These are phyloP conservation scores for Vigna mungo DNA, from an alignment of 306 rosid species.

Conservation along the genomic window DNA sequence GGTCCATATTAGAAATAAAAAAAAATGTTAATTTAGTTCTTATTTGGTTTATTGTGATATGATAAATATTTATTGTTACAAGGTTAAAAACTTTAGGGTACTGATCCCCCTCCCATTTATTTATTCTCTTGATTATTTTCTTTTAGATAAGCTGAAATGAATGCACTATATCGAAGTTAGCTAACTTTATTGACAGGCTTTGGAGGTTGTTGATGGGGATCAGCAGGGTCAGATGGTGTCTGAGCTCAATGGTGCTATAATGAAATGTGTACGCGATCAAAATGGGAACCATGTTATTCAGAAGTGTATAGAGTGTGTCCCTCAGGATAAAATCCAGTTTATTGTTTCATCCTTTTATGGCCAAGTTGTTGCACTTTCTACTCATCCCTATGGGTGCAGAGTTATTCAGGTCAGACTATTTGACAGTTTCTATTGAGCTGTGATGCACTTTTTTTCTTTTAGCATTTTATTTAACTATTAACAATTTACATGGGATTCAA, in stretches of 20 bases:
- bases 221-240: slow-evolving; percentile 88
- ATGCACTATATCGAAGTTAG: slow-evolving; percentile 30
- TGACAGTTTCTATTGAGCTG: slow-evolving; percentile 21
- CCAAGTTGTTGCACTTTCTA: slow-evolving; percentile 90
- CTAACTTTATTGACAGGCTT: slow-evolving; percentile 65
- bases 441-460: slow-evolving; percentile 38
- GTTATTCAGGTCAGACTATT: slow-evolving; percentile 84
- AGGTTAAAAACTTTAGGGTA: not conserved
- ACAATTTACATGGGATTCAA: slow-evolving; percentile 47
- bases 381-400: slow-evolving; percentile 98
- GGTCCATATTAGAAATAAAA: slow-evolving; percentile 34
- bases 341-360: slow-evolving; percentile 90
- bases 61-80: not conserved
- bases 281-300: slow-evolving; percentile 98
- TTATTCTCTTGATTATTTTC: slow-evolving; percentile 14
- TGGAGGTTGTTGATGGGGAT: slow-evolving; percentile 85
- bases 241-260: slow-evolving; percentile 85
- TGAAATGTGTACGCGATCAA: slow-evolving; percentile 96
- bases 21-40: not conserved
- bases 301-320: slow-evolving; percentile 90
- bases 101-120: not conserved
- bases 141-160: slow-evolving; percentile 28
- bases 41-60: slow-evolving; percentile 8
- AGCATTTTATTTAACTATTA: slow-evolving; percentile 35
- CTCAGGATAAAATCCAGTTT: slow-evolving; percentile 89